Percentiles rank a stretch among this genome's conserved stretches.
Evolutionary conservation across 1,284 basidiomycete species (phyloP).

Genomic region (Microbotryum silenes-acaulis): DNA sequence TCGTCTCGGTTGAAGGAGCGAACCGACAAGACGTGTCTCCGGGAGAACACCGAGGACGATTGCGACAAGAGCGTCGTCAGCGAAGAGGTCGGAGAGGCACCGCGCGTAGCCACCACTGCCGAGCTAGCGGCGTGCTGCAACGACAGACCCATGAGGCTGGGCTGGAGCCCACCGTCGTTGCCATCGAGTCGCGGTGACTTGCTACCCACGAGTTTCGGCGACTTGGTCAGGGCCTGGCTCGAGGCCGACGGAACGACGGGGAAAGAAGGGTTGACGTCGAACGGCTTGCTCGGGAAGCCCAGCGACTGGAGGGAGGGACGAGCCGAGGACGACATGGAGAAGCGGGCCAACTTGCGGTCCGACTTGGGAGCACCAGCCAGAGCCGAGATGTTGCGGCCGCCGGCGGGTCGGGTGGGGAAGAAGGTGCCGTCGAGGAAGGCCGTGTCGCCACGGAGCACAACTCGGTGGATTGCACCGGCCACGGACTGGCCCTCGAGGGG

Average conservation of each 20-base stretch:
- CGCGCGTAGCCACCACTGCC: conserved; percentile 23
- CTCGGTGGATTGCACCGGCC: conserved; percentile 76
- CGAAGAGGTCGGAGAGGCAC: conserved; percentile 42
- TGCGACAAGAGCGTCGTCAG: conserved; percentile 50
- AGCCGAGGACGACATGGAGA: conserved; percentile 31
- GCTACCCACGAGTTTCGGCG: conserved; percentile 28
- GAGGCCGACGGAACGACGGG: conserved; percentile 33
- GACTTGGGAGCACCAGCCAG: conserved; percentile 45
- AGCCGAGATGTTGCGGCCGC: conserved; percentile 78
- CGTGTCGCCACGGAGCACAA: conserved; percentile 85
- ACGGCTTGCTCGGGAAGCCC: conserved; percentile 26
- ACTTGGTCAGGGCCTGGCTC: conserved; percentile 14
- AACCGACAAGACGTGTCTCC: conserved; percentile 87
- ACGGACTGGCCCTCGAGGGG: conserved; percentile 64
- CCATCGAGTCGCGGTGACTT: conserved; percentile 27
- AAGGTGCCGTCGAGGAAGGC: conserved; percentile 78
- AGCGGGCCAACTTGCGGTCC: conserved; percentile 34
- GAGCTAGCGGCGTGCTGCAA: conserved; percentile 8
- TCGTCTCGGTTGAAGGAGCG: conserved; percentile 89
- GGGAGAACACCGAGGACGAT: conserved; percentile 53
- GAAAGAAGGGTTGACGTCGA: conserved; percentile 34
- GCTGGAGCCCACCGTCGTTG: conserved; percentile 18
- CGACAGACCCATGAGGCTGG: conserved; percentile 33
- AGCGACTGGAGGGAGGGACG: conserved; percentile 33
- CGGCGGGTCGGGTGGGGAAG: conserved; percentile 50